phyloP scores from a whole-genome alignment of 2,329 filamentous ascomycete species.

The Calonectria henricotiae region DNA sequence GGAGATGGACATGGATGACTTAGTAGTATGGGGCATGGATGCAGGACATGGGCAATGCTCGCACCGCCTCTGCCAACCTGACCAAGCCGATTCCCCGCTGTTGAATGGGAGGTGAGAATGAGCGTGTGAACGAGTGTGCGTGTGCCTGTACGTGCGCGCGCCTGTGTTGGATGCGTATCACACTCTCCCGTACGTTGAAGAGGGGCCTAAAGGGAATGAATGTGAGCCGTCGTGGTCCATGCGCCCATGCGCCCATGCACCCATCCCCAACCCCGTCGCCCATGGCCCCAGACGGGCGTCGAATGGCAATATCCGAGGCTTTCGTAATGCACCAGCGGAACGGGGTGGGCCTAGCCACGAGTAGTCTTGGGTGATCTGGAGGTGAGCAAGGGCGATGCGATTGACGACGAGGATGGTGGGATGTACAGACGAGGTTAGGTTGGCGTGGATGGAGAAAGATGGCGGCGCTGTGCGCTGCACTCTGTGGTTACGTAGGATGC shows the following conservation, averaged over 20 bases:
- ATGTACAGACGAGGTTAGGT: conserved; percentile 35
- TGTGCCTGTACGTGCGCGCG: conserved; percentile 10
- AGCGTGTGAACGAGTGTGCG: conserved; percentile 15
- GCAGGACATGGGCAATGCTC: conserved; percentile 25
- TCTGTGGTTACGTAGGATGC: conserved; percentile 22
- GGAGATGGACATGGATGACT: conserved; percentile 24
- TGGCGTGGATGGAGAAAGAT: conserved; percentile 30
- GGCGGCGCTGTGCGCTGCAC: conserved; percentile 14
- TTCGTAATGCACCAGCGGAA: conserved; percentile 47
- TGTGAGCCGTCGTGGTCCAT: conserved; percentile 27
- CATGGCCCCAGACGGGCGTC: conserved; percentile 33
- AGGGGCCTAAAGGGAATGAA: conserved; percentile 26
- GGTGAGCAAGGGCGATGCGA: conserved; percentile 32
- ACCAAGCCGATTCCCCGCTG: conserved; percentile 30
- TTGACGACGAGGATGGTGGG: conserved; percentile 34
- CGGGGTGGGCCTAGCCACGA: conserved; percentile 41
- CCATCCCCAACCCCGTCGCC: conserved; percentile 27
- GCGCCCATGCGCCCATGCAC: conserved; percentile 11
- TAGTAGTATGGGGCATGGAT: conserved; percentile 23
- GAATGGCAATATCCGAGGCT: conserved; percentile 34
- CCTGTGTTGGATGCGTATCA: conserved; percentile 25
- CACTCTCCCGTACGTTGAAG: conserved; percentile 11
- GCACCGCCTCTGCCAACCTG: conserved; percentile 28
- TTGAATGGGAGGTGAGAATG: conserved; percentile 25
- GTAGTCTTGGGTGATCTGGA: conserved; percentile 34